phyloP scores from a whole-genome alignment of 176 grass and related monocot genomes.

The Triticum turgidum region DNA sequence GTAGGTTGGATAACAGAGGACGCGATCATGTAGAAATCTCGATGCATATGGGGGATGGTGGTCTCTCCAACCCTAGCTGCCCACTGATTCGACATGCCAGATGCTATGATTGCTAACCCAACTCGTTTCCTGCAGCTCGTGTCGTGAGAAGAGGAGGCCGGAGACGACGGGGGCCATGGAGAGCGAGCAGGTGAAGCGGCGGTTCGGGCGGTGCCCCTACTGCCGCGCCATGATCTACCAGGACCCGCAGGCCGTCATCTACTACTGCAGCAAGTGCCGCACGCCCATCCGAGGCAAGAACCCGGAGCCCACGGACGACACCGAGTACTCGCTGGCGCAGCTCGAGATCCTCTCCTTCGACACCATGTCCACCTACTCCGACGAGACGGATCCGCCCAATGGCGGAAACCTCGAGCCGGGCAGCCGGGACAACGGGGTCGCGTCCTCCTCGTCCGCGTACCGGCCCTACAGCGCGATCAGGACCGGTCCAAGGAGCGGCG shows the following conservation, averaged over 20 bases:
- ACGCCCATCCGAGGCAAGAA: slow-evolving; percentile 57
- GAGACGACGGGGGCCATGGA: slow-evolving; percentile 8
- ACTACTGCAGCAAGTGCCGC: slow-evolving; percentile 61
- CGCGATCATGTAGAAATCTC: background rate
- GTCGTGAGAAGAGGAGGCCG: background rate
- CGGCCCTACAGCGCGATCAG: slow-evolving; percentile 11
- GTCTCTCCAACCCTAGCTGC: background rate
- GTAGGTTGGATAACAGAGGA: background rate
- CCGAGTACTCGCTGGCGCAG: slow-evolving; percentile 47
- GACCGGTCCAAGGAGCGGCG: slow-evolving; percentile 6
- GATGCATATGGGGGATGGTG: background rate
- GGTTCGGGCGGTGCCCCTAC: slow-evolving; percentile 61
- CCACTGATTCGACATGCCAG: too few relatives aligned
- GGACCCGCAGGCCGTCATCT: slow-evolving; percentile 55
- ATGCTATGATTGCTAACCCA: background rate
- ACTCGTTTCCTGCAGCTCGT: background rate
- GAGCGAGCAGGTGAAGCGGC: slow-evolving; percentile 35
- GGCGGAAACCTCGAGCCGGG: background rate
- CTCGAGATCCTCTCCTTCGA: slow-evolving; percentile 59
- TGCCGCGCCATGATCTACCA: slow-evolving; percentile 72
- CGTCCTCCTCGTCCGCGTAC: slow-evolving; percentile 27
- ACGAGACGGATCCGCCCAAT: slow-evolving; percentile 22
- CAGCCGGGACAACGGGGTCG: background rate
- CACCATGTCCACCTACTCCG: slow-evolving; percentile 48
- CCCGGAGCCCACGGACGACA: slow-evolving; percentile 43